These are phyloP conservation scores for Albifimbria verrucaria DNA, from an alignment of 2,329 filamentous ascomycete genomes.

Conservation along the genomic window DNA sequence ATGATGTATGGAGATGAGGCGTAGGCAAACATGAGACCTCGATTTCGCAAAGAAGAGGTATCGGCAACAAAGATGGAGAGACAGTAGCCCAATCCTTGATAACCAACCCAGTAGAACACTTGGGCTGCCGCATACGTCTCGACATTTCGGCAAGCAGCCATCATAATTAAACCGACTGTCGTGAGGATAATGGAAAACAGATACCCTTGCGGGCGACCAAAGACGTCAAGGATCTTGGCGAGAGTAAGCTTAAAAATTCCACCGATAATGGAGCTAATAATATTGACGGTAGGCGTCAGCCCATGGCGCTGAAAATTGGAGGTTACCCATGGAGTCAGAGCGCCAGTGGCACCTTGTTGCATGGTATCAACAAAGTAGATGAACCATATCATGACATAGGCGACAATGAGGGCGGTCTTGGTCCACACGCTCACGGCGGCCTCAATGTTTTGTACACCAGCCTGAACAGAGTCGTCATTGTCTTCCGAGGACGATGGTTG, in stretches of 20 bases:
- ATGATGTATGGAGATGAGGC: slow-evolving; percentile 31
- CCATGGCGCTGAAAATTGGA: slow-evolving; percentile 27
- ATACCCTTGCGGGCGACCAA: slow-evolving; percentile 33
- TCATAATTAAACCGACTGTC: slow-evolving; percentile 48
- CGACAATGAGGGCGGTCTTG: slow-evolving; percentile 30
- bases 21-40: slow-evolving; percentile 27
- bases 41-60: slow-evolving; percentile 25
- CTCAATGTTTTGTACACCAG: slow-evolving; percentile 36
- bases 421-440: slow-evolving; percentile 38
- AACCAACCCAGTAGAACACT: slow-evolving; percentile 57
- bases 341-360: slow-evolving; percentile 32
- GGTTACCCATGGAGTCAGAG: slow-evolving; percentile 42
- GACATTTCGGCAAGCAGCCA: slow-evolving; percentile 52
- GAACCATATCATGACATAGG: slow-evolving; percentile 41
- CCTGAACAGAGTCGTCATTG: slow-evolving; percentile 11
- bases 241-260: slow-evolving; percentile 25
- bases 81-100: slow-evolving; percentile 23
- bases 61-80: slow-evolving; percentile 29
- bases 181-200: slow-evolving; percentile 25
- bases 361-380: slow-evolving; percentile 46
- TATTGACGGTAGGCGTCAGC: slow-evolving; percentile 39
- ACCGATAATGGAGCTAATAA: slow-evolving; percentile 35
- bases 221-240: slow-evolving; percentile 36
- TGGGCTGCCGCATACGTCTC: slow-evolving; percentile 40
- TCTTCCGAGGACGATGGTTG: neutral